phyloP scores from a whole-genome alignment of 371 early-diverging fungal species.

The Lichtheimia corymbifera region DNA sequence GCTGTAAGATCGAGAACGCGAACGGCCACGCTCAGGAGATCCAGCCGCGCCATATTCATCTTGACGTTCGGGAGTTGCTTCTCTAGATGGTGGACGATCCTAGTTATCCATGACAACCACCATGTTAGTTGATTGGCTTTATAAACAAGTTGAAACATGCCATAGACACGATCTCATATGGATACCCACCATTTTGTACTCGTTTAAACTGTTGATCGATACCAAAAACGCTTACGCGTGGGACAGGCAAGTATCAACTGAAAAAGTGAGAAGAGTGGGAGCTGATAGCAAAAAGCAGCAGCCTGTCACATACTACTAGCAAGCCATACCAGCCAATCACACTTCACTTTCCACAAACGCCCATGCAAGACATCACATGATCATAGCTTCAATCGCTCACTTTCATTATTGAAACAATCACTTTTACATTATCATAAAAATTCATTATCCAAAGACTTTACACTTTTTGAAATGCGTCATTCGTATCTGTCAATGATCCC shows the following conservation, averaged over 20 bases:
- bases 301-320: background rate
- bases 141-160: too few species aligned
- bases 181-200: background rate
- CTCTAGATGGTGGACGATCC: background rate
- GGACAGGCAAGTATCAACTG: background rate
- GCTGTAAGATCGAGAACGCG: conserved; percentile 12
- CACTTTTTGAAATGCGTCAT: too few species aligned
- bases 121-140: too few species aligned
- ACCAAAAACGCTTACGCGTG: background rate
- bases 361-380: too few species aligned
- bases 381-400: too few species aligned
- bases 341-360: background rate
- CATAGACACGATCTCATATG: too few species aligned
- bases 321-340: background rate
- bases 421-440: too few species aligned
- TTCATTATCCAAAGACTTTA: too few species aligned
- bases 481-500: too few species aligned
- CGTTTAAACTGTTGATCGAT: background rate
- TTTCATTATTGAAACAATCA: too few species aligned
- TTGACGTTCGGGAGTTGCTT: conserved; percentile 1
- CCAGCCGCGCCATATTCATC: background rate
- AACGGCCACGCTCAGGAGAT: conserved; percentile 5
- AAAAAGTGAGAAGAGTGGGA: conserved; percentile 1
- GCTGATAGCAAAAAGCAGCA: conserved; percentile 1
- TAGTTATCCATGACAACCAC: background rate